These are phyloP conservation scores for Achlya hypogyna DNA, from an alignment of 352 stramenopile genomes.

Conservation along the genomic window DNA sequence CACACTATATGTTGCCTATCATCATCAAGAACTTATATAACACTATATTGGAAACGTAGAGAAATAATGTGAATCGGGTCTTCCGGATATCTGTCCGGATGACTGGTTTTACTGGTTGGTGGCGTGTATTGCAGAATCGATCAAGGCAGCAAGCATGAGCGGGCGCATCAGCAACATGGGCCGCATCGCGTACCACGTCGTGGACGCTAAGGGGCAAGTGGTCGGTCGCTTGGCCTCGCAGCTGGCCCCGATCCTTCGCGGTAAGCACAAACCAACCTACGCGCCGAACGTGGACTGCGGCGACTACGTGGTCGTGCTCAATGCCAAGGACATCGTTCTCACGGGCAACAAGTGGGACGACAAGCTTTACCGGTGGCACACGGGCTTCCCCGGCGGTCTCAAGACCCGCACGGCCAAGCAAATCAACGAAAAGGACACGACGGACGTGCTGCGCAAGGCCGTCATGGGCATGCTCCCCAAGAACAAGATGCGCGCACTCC, in stretches of 20 bases:
- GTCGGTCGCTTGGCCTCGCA: slow-evolving; percentile 94
- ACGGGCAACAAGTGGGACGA: slow-evolving; percentile 95
- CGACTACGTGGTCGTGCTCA: slow-evolving; percentile 97
- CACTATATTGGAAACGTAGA: too few relatives aligned
- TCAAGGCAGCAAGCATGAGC: slow-evolving; percentile 14
- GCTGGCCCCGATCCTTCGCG: slow-evolving; percentile 92
- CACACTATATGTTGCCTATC: neutral
- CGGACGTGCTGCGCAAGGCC: slow-evolving; percentile 92
- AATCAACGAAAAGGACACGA: slow-evolving; percentile 91
- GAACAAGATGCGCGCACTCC: slow-evolving; percentile 92
- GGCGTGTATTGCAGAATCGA: neutral
- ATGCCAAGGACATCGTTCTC: slow-evolving; percentile 92
- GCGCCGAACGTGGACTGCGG: slow-evolving; percentile 96
- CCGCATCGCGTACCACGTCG: slow-evolving; percentile 88
- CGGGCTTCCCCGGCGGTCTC: slow-evolving; percentile 93
- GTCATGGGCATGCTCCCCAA: slow-evolving; percentile 97
- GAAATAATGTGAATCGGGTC: too few relatives aligned
- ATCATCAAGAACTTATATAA: too few relatives aligned
- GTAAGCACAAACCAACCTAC: slow-evolving; percentile 99
- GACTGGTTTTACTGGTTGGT: neutral
- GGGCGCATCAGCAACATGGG: slow-evolving; percentile 17
- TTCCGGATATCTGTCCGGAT: too few relatives aligned
- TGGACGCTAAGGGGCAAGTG: slow-evolving; percentile 94
- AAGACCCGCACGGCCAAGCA: slow-evolving; percentile 93
- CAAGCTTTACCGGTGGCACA: slow-evolving; percentile 98